phyloP scores from a whole-genome alignment of 306 rosid species.

The Acacia acuminata region DNA sequence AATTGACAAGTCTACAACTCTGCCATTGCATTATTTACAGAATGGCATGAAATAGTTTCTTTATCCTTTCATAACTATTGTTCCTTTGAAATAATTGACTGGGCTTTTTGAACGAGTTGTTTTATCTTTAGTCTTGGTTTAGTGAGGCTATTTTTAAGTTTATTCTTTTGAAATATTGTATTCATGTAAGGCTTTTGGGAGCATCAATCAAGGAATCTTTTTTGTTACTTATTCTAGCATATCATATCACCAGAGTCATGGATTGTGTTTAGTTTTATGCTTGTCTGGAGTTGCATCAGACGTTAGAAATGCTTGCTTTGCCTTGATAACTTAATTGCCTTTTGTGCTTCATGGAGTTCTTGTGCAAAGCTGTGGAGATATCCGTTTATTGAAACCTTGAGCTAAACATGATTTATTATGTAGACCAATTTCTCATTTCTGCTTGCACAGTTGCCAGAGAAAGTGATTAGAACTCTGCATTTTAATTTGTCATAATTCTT shows the following conservation, averaged over 20 bases:
- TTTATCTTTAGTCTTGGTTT: not conserved
- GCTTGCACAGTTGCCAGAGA: not conserved
- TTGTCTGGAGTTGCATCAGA: not conserved
- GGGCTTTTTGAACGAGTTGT: not conserved
- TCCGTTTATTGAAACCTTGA: not conserved
- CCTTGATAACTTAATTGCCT: not conserved
- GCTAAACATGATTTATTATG: not conserved
- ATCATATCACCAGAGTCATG: not conserved
- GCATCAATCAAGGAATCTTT: not conserved
- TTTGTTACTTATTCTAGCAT: not conserved
- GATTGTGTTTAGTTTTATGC: not conserved
- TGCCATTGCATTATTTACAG: conserved; percentile 12
- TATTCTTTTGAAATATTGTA: not conserved
- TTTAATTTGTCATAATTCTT: not conserved
- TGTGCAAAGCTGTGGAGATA: not conserved
- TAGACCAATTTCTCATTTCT: not conserved
- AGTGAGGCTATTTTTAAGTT: not conserved
- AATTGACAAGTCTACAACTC: conserved; percentile 6
- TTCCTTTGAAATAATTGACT: not conserved
- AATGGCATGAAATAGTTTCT: conserved; percentile 10
- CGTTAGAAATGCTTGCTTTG: conserved; percentile 13
- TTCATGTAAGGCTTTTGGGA: not conserved
- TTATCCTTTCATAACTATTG: not conserved
- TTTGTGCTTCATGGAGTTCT: not conserved
- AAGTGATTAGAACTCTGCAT: not conserved